A percentile compares a stretch with the other conserved stretches of the same genome.
Conservation (phyloP, 176 grass and related monocot genomes). For the Avena atlantica region DNA sequence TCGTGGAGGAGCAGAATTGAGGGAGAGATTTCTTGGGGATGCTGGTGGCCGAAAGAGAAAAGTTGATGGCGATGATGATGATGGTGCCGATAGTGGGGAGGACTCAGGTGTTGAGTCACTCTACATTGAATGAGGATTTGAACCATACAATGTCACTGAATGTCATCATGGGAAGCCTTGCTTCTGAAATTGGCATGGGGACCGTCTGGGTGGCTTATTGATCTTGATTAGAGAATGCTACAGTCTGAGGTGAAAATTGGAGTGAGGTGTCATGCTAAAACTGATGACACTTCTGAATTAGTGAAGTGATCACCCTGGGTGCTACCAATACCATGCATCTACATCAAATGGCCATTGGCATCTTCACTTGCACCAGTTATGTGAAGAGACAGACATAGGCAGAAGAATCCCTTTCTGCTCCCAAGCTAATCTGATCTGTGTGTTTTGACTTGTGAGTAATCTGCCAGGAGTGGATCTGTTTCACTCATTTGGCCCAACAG, state of each 20-base stretch:
- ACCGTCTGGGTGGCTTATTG: not conserved
- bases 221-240: slow-evolving; percentile 10
- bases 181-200: not conserved
- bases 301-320: slow-evolving; percentile 6
- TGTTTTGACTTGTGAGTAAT: slow-evolving; percentile 17
- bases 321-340: slow-evolving; percentile 8
- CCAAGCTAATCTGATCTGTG: slow-evolving; percentile 4
- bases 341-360: not conserved
- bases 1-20: slow-evolving; percentile 43
- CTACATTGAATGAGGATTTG: slow-evolving; percentile 68
- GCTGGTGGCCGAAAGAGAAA: slow-evolving; percentile 31
- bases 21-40: slow-evolving; percentile 49
- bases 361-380: not conserved
- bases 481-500: slow-evolving; percentile 2
- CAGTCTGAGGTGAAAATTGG: not conserved
- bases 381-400: not conserved
- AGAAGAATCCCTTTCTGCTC: not conserved
- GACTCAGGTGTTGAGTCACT: slow-evolving; percentile 88
- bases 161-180: slow-evolving; percentile 2
- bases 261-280: not conserved
- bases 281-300: not conserved
- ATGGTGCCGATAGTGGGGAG: slow-evolving; percentile 60
- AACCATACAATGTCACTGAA: not conserved
- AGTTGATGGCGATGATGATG: slow-evolving; percentile 35
- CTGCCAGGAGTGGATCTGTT: not conserved